These are phyloP conservation scores for Niebla homalea DNA, from an alignment of 495 filamentous ascomycete species.

Conservation along the genomic window DNA sequence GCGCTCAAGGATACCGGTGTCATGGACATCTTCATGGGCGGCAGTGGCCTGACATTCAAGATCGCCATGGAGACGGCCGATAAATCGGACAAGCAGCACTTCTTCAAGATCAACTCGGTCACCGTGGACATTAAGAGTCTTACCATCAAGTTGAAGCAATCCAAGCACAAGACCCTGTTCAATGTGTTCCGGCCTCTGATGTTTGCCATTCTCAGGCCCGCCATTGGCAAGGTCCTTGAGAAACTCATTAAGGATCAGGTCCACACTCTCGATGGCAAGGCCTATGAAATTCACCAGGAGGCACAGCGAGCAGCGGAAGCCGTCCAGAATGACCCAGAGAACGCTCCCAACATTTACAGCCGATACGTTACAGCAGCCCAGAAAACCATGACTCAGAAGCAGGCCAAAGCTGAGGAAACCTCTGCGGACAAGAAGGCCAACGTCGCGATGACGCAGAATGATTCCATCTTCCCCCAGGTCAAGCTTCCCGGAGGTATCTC, in stretches of 20 bases:
- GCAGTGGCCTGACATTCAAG: slow-evolving; percentile 82
- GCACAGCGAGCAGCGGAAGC: slow-evolving; percentile 58
- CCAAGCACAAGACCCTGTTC: slow-evolving; percentile 88
- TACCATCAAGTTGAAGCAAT: slow-evolving; percentile 82
- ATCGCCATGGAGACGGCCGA: slow-evolving; percentile 76
- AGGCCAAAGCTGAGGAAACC: slow-evolving; percentile 51
- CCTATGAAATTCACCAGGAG: slow-evolving; percentile 68
- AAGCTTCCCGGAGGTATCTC: slow-evolving; percentile 82
- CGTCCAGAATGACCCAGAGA: slow-evolving; percentile 56
- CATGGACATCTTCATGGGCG: slow-evolving; percentile 80
- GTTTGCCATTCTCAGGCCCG: slow-evolving; percentile 70
- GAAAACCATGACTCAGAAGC: slow-evolving; percentile 55
- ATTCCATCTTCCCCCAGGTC: slow-evolving; percentile 81
- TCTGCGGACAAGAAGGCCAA: slow-evolving; percentile 69
- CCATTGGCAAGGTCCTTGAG: slow-evolving; percentile 74
- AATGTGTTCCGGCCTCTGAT: slow-evolving; percentile 76
- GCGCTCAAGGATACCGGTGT: slow-evolving; percentile 78
- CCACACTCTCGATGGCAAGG: slow-evolving; percentile 51
- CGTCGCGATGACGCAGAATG: slow-evolving; percentile 67
- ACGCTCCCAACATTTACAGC: slow-evolving; percentile 72
- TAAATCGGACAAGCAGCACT: slow-evolving; percentile 53
- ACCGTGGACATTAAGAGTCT: slow-evolving; percentile 73
- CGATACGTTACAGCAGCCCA: slow-evolving; percentile 70
- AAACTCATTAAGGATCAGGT: slow-evolving; percentile 74
- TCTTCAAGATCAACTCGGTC: slow-evolving; percentile 90